A percentile compares a stretch with the other conserved stretches of the same genome.
These are phyloP conservation scores for Podospora didyma DNA, from an alignment of 495 filamentous ascomycete species.

Conservation along the genomic window DNA sequence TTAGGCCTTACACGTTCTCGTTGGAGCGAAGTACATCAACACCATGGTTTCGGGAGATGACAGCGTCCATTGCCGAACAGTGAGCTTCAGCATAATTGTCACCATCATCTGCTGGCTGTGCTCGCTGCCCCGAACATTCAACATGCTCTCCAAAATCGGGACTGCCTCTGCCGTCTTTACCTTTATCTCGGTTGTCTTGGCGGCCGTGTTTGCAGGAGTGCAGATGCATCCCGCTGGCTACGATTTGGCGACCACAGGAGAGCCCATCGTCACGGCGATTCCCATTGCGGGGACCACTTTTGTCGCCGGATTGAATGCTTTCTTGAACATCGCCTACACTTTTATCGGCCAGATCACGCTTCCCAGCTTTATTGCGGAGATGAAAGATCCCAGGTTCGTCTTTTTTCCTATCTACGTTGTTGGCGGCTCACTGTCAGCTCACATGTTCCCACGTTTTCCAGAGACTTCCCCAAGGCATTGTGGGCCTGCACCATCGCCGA, in stretches of 20 bases:
- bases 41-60: conserved; percentile 58
- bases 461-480: conserved; percentile 84
- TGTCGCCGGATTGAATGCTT: conserved; percentile 73
- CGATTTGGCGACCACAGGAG: conserved; percentile 41
- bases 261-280: conserved; percentile 59
- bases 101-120: conserved; percentile 67
- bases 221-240: conserved; percentile 65
- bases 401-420: background rate
- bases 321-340: conserved; percentile 87
- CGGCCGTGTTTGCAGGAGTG: conserved; percentile 71
- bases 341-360: conserved; percentile 92
- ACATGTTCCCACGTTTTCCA: conserved; percentile 2
- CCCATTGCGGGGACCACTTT: conserved; percentile 71
- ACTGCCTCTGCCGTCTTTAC: conserved; percentile 77
- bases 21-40: conserved; percentile 79
- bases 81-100: conserved; percentile 67
- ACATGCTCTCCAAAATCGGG: conserved; percentile 68
- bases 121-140: conserved; percentile 80
- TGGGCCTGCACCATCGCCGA: conserved; percentile 85
- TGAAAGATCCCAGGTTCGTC: conserved; percentile 61
- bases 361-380: conserved; percentile 88
- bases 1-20: conserved; percentile 67
- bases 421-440: background rate
- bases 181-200: conserved; percentile 78
- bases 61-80: conserved; percentile 59